phyloP scores from a whole-genome alignment of 768 basidiomycete genomes.

The Dioszegia hungarica region DNA sequence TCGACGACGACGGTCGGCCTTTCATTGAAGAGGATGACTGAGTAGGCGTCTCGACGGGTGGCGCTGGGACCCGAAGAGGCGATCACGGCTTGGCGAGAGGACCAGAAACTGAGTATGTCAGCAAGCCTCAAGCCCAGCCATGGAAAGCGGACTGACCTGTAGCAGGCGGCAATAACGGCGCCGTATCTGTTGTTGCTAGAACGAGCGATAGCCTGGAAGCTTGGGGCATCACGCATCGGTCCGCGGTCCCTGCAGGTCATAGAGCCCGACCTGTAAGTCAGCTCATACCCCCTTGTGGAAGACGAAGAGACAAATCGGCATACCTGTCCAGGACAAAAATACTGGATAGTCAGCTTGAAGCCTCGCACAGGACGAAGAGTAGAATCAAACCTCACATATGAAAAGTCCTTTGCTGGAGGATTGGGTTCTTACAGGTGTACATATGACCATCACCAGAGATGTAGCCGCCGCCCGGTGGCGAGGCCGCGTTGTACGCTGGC shows the following conservation, averaged over 20 bases:
- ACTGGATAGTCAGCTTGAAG: neutral
- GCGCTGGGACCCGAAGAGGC: neutral
- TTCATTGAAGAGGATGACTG: conserved; percentile 2
- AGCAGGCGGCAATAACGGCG: neutral
- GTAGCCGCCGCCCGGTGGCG: neutral
- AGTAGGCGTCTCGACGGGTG: neutral
- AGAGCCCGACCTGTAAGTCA: neutral
- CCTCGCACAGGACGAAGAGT: too few species aligned
- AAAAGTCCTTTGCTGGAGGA: neutral
- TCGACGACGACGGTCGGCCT: neutral
- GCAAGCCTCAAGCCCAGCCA: neutral
- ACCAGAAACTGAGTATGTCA: neutral
- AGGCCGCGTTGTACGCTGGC: neutral
- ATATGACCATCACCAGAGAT: neutral
- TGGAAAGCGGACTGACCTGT: neutral
- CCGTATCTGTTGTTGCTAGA: neutral
- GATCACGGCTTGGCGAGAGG: neutral
- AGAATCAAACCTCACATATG: neutral
- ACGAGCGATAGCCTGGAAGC: neutral
- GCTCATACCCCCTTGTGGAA: neutral
- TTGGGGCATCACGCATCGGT: neutral
- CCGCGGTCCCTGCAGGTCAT: neutral
- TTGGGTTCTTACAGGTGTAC: neutral
- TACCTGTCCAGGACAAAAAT: conserved; percentile 3
- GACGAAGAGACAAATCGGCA: neutral